Evolutionary conservation across 2,329 filamentous ascomycete genomes (phyloP), one percentile per base, ranked within the genome.

Genomic region (Verticillium isaacii): DNA sequence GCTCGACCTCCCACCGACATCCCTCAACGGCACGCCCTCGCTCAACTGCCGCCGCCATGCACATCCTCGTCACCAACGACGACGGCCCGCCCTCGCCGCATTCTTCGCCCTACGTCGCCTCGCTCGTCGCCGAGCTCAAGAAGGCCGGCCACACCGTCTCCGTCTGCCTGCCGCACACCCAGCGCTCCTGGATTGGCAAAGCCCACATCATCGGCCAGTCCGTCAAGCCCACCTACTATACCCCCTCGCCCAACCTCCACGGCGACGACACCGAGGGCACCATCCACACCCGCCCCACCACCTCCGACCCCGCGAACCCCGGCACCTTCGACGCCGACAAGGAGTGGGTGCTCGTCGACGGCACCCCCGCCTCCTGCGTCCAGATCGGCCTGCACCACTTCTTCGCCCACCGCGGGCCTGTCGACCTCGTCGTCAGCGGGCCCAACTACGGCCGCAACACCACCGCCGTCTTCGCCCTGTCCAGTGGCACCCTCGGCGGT

Each of bases 111-210:
- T 94, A 94, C 70, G 85, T 94, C 64, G 90, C 92, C 78, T 88
- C 85, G 65, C 84, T 94, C 62, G 84, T 93, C 54, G 80, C 85
- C 64, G 84, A 85, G 60, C 87, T 95, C 58, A 87, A 92, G 73
- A 76, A 81, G 61, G 87, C 89, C 36, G 93, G 93, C 8, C 94
- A 97, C 76, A 83, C 80, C n/a, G 92, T 98, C 64, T 96, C 92
- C 8, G 93, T 99, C 58, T 90, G 95, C 66, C 85, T 99, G 15
- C 95, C 95, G 1, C 87, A 97, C 74, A 89, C 89, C 7, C 95
- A 99, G 78, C 88, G 94, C 65, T 97, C 93, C 61, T 99, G 95
- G 95, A 98, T 99, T 70, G 93, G 93, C 69, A 99, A 99, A 81
- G 95, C 95, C 2, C 95, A 98, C 76, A 91, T 98, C 71, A 93